Conservation (phyloP, 2,329 filamentous ascomycete species). For the Aspergillus sp. region DNA sequence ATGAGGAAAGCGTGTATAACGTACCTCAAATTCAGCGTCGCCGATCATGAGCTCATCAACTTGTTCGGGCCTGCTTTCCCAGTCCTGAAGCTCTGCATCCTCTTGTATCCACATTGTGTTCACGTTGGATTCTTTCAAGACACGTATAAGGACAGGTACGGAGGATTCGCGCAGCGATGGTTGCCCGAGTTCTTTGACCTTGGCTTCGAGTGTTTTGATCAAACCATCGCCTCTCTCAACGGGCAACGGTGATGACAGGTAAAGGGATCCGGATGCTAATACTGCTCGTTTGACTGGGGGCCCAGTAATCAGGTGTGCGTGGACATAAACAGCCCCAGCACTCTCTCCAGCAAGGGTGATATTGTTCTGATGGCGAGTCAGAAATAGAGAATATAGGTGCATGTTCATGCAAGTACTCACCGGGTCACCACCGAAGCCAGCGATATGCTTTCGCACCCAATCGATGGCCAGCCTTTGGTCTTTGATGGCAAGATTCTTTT, state of each 20-base stretch:
- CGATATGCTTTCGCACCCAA: constrained; percentile 38
- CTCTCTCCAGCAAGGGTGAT: constrained; percentile 45
- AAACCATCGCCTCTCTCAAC: constrained; percentile 25
- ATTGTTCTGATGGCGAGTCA: constrained; percentile 19
- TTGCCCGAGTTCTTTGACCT: constrained; percentile 20
- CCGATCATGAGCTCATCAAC: constrained; percentile 38
- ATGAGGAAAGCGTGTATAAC: background rate
- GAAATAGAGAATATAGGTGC: background rate
- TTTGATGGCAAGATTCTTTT: constrained; percentile 38
- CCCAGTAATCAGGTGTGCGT: constrained; percentile 36
- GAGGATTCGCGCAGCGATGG: constrained; percentile 26
- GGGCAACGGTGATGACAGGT: constrained; percentile 40
- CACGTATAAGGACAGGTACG: constrained; percentile 26
- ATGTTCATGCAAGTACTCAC: constrained; percentile 12
- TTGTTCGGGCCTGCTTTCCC: constrained; percentile 30
- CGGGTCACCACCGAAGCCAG: constrained; percentile 36
- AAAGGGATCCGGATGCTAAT: constrained; percentile 40
- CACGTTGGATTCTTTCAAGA: constrained; percentile 31
- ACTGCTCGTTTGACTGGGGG: constrained; percentile 30
- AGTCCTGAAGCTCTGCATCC: constrained; percentile 31
- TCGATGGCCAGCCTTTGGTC: constrained; percentile 30
- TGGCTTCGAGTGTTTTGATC: constrained; percentile 23
- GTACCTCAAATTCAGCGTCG: constrained; percentile 41
- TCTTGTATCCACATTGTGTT: constrained; percentile 41
- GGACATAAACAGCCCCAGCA: constrained; percentile 42